A percentile compares a stretch with the other conserved stretches of the same genome.
phyloP scores from a whole-genome alignment of 2,329 filamentous ascomycete genomes.

The Aschersonia sp. region DNA sequence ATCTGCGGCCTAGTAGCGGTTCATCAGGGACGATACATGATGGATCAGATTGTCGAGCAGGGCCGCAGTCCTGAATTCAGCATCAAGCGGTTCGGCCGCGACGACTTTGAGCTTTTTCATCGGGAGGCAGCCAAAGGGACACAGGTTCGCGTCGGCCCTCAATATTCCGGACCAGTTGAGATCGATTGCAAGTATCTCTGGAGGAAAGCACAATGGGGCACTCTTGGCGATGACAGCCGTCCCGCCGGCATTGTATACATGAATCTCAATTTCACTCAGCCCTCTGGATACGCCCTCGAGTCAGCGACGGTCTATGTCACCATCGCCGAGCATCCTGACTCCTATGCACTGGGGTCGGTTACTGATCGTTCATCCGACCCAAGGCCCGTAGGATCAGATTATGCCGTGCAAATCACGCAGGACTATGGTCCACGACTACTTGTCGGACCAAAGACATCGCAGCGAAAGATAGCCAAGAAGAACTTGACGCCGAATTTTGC shows the following conservation, averaged over 20 bases:
- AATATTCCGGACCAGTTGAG: constrained; percentile 7
- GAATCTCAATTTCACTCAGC: constrained; percentile 8
- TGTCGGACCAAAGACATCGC: background rate
- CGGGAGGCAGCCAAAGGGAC: constrained; percentile 4
- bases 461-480: background rate
- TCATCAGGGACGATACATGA: background rate
- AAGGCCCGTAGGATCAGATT: too few relatives aligned
- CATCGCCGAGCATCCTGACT: constrained; percentile 3
- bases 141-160: background rate
- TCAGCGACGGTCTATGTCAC: constrained; percentile 7
- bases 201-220: constrained; percentile 8
- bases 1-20: background rate
- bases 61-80: constrained; percentile 2
- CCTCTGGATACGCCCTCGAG: constrained; percentile 6
- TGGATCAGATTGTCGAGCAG: background rate
- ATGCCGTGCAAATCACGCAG: too few relatives aligned
- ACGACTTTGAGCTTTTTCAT: constrained; percentile 9
- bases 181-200: constrained; percentile 9
- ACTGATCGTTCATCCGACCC: too few relatives aligned
- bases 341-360: constrained; percentile 1
- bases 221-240: constrained; percentile 3
- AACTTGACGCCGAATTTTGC: constrained; percentile 1
- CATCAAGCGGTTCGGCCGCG: constrained; percentile 7
- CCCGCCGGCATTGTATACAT: constrained; percentile 9
- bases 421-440: background rate